phyloP scores from a whole-genome alignment of 495 filamentous ascomycete genomes.

The Penicillium cosmopolitanum region DNA sequence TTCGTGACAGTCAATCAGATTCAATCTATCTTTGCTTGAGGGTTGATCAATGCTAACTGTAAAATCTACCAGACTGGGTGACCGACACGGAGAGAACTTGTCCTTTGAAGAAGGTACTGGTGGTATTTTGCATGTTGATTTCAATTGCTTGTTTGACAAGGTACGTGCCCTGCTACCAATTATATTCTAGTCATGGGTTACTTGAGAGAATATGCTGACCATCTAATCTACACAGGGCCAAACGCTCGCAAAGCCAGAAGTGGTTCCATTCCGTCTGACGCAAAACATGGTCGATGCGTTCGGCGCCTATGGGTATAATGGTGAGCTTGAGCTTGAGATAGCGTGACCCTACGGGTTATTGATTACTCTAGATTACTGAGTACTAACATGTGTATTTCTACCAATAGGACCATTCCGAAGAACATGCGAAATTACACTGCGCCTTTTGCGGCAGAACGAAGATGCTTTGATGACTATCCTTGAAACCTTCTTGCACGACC shows the following conservation, averaged over 20 bases:
- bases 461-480: conserved; percentile 96
- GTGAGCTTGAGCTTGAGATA: conserved; percentile 19
- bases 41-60: conserved; percentile 4
- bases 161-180: conserved; percentile 17
- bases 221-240: conserved; percentile 57
- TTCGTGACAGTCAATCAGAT: conserved; percentile 22
- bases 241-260: conserved; percentile 92
- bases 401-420: conserved; percentile 79
- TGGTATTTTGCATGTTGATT: conserved; percentile 96
- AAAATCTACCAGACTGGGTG: conserved; percentile 65
- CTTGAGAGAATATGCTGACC: not conserved
- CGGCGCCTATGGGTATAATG: conserved; percentile 88
- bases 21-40: not conserved
- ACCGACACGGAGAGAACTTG: conserved; percentile 98
- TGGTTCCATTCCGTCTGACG: conserved; percentile 96
- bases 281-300: conserved; percentile 99
- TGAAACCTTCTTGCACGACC: conserved; percentile 95
- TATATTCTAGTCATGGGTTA: not conserved
- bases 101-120: conserved; percentile 93
- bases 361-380: not conserved
- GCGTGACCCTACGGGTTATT: not conserved
- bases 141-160: conserved; percentile 99
- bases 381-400: not conserved
- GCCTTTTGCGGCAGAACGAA: conserved; percentile 84
- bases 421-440: conserved; percentile 84